These are phyloP conservation scores for Colletotrichum lindemuthianum DNA, from an alignment of 2,329 filamentous ascomycete species.

Conservation along the genomic window DNA sequence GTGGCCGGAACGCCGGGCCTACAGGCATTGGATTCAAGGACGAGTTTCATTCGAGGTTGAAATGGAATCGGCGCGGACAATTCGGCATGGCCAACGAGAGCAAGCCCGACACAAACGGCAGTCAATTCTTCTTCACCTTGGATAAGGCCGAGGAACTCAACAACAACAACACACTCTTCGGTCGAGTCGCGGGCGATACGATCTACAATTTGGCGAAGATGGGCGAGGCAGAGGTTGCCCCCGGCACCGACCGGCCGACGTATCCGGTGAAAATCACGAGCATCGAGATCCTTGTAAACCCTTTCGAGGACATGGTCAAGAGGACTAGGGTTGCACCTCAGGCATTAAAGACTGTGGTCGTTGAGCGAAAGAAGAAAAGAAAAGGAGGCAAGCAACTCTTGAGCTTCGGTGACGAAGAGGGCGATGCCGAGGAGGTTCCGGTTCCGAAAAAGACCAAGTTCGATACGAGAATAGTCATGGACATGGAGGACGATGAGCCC, in stretches of 20 bases:
- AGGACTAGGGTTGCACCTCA: slow-evolving; percentile 67
- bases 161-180: slow-evolving; percentile 93
- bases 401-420: slow-evolving; percentile 81
- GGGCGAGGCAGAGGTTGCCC: slow-evolving; percentile 84
- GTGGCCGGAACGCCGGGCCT: slow-evolving; percentile 68
- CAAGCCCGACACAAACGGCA: slow-evolving; percentile 81
- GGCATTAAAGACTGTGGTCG: slow-evolving; percentile 54
- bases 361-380: slow-evolving; percentile 72
- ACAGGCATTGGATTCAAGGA: slow-evolving; percentile 75
- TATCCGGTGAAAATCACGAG: slow-evolving; percentile 84
- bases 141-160: slow-evolving; percentile 86
- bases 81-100: slow-evolving; percentile 97
- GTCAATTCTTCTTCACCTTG: slow-evolving; percentile 96
- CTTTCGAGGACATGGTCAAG: slow-evolving; percentile 83
- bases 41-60: slow-evolving; percentile 91
- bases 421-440: slow-evolving; percentile 64
- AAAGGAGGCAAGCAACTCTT: slow-evolving; percentile 80
- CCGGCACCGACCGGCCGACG: slow-evolving; percentile 82
- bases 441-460: slow-evolving; percentile 81
- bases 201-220: slow-evolving; percentile 97
- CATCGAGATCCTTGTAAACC: slow-evolving; percentile 82
- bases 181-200: slow-evolving; percentile 89
- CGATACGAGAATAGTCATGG: slow-evolving; percentile 78
- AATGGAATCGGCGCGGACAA: slow-evolving; percentile 90
- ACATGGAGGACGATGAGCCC: slow-evolving; percentile 56